Evolutionary conservation across 257 asterid genomes (phyloP), one percentile per base, ranked within the genome.

Genomic region (Asclepias syriaca): DNA sequence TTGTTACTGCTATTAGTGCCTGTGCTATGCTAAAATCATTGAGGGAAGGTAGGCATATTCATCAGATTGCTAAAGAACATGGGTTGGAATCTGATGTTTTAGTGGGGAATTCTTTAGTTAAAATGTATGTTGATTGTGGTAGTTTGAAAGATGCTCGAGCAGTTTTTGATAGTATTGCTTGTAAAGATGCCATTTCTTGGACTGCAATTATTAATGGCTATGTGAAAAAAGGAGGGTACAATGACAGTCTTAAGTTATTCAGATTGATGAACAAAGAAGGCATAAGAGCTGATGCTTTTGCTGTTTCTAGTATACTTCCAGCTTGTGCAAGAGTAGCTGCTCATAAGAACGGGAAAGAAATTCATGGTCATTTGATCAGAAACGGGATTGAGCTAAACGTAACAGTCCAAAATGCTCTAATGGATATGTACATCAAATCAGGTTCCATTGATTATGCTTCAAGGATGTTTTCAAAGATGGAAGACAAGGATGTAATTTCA

Each of bases 51-150:
- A 58, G 77, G 69, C 66, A 19, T 39, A 65, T 69, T 61, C 74
- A 79, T 72, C 71, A 50, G 49, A 49, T 71, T 65, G 77, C 65
- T 37, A 75, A 53, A 72, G 74, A 74, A 27, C 68, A 57, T 66
- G 75, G 69, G 50, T 7, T 79, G 46, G 77, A 75, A 32, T 66
- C 60, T 27, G 77, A 79, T 71, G 72, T 71, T 58, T 40, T 79
- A 66, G 75, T 79, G 59, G 74, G 77, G 22, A 79, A 79, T 61
- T 65, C 83, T 43, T 68, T 79, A n/a, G 8, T 79, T 74, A 75
- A 79, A 63, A 75, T 79, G 83, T 79, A 75, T 63, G n/a, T 75
- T 59, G 80, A 79, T 50, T 79, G 83, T 67, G 83, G 83, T 22
- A 75, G 79, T 32, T 13, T 74, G 19, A 68, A 45, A 53, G 80